Conservation (phyloP, 1,139 yeast species). For the Suhomyces bribrorum region DNA sequence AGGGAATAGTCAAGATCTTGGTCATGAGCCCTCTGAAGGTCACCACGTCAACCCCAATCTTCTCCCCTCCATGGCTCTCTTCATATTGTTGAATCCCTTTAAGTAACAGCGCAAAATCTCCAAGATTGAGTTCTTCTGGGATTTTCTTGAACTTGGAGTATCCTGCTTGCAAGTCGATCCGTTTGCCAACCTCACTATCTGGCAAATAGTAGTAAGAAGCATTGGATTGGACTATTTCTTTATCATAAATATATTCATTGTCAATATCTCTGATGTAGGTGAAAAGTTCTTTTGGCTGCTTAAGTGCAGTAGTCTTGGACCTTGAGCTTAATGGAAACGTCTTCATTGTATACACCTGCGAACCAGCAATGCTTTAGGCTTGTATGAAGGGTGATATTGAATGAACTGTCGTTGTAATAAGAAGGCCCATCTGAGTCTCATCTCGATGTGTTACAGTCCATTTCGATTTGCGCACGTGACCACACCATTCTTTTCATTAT, state of each 20-base stretch:
- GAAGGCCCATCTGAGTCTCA: no score
- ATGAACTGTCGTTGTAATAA: no score
- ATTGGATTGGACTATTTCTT: constrained; percentile 47
- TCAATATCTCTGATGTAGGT: constrained; percentile 59
- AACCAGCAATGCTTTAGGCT: no score
- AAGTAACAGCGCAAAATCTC: constrained; percentile 61
- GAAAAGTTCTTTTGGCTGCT: constrained; percentile 74
- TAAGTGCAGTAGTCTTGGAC: constrained; percentile 55
- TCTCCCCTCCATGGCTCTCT: constrained; percentile 39
- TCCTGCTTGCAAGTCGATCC: constrained; percentile 66
- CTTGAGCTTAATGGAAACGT: constrained; percentile 49
- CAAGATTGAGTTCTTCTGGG: constrained; percentile 53
- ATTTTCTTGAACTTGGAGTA: constrained; percentile 55
- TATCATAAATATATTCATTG: constrained; percentile 42
- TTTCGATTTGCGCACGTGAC: no score
- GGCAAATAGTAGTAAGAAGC: constrained; percentile 77
- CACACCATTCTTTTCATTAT: no score
- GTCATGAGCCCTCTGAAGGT: constrained; percentile 87
- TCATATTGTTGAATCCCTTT: constrained; percentile 60
- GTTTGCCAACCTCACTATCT: constrained; percentile 52
- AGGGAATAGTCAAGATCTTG: constrained; percentile 62
- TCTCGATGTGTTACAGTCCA: no score
- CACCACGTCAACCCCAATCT: constrained; percentile 62
- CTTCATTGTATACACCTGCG: no score
- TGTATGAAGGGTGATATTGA: no score